phyloP scores from a whole-genome alignment of 352 stramenopile species.

The Globisporangium abappressorium region DNA sequence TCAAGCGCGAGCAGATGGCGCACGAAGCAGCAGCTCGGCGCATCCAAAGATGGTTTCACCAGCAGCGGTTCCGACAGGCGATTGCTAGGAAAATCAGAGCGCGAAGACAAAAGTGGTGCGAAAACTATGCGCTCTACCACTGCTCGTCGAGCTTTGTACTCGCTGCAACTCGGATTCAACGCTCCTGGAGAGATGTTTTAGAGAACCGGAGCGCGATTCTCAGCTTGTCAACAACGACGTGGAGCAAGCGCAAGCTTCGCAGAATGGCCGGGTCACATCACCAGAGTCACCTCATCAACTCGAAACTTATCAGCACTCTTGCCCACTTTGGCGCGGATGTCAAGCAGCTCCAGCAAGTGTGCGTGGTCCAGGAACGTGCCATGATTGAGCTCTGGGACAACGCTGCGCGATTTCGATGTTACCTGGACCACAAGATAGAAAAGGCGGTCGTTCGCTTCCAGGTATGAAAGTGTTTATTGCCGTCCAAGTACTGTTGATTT shows the following conservation, averaged over 20 bases:
- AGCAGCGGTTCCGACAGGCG: constrained; percentile 6
- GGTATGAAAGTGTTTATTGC: constrained; percentile 10
- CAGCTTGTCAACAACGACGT: neutral
- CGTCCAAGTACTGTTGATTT: neutral
- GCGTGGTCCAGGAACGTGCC: constrained; percentile 41
- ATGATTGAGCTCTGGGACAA: constrained; percentile 28
- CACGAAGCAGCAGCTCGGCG: constrained; percentile 40
- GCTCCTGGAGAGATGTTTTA: constrained; percentile 20
- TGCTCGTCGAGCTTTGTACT: neutral
- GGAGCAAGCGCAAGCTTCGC: neutral
- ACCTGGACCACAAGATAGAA: constrained; percentile 11
- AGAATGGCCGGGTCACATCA: neutral
- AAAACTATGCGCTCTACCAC: constrained; percentile 16
- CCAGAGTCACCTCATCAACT: neutral
- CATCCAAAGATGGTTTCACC: constrained; percentile 41
- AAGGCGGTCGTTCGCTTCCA: constrained; percentile 23
- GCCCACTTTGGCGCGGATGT: constrained; percentile 28
- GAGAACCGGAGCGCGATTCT: constrained; percentile 6
- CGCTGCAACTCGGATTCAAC: constrained; percentile 23
- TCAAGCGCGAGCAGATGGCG: constrained; percentile 64
- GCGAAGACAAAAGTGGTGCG: constrained; percentile 10
- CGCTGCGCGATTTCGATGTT: constrained; percentile 12
- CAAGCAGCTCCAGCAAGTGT: constrained; percentile 42
- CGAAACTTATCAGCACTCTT: constrained; percentile 8
- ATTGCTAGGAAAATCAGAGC: constrained; percentile 16